Percentiles rank a stretch among this genome's conserved stretches.
These are phyloP conservation scores for Paramyrothecium sp. DNA, from an alignment of 2,329 filamentous ascomycete species.

Conservation along the genomic window DNA sequence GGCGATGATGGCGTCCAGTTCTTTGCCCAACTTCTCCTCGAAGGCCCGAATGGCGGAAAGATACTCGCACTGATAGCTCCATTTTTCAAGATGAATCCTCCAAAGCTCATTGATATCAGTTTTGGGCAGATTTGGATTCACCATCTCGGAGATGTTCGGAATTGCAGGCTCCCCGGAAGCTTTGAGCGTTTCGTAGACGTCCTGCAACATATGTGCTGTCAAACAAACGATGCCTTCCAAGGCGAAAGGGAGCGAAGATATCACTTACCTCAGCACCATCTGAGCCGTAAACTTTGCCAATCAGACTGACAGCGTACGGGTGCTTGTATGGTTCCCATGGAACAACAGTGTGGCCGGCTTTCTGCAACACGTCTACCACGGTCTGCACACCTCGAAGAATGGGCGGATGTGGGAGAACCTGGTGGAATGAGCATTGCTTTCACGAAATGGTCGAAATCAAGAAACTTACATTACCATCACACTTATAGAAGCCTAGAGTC, in stretches of 20 bases:
- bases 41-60: slow-evolving; percentile 17
- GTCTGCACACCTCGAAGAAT: slow-evolving; percentile 27
- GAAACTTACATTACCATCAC: slow-evolving; percentile 9
- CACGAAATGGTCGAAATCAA: rapidly evolving
- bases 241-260: background rate
- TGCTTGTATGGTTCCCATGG: slow-evolving; percentile 29
- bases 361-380: slow-evolving; percentile 19
- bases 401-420: slow-evolving; percentile 33
- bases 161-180: slow-evolving; percentile 34
- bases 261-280: slow-evolving; percentile 25
- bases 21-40: slow-evolving; percentile 13
- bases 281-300: slow-evolving; percentile 21
- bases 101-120: slow-evolving; percentile 21
- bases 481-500: slow-evolving; percentile 29
- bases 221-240: background rate
- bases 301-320: slow-evolving; percentile 19
- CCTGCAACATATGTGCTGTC: slow-evolving; percentile 10
- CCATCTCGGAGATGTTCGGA: slow-evolving; percentile 24
- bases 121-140: slow-evolving; percentile 16
- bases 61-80: slow-evolving; percentile 31
- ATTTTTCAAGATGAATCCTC: slow-evolving; percentile 27
- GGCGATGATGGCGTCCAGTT: slow-evolving; percentile 36
- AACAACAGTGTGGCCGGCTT: slow-evolving; percentile 24
- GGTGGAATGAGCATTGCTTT: background rate
- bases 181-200: slow-evolving; percentile 21